Evolutionary conservation across 2,329 filamentous ascomycete genomes (phyloP), one percentile per base, ranked within the genome.

Genomic region (Fusarium torulosum): DNA sequence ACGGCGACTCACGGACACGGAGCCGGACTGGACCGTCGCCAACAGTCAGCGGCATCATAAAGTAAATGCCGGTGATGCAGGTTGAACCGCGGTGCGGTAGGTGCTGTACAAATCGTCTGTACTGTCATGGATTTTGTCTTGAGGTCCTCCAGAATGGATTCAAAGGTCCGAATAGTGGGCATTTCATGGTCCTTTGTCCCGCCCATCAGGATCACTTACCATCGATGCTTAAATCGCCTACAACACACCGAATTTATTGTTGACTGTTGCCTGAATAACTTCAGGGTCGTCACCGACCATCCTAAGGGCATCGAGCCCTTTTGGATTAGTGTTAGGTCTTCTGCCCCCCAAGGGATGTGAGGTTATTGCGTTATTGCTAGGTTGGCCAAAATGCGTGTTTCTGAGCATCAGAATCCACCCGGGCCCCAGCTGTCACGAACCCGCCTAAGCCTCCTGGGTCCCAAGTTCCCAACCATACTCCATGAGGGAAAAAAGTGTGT

Each of bases 391-490:
- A 43, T 53, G 53, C 57, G 60, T 53, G 41, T 46, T 62, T 71
- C 54, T 59, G 50, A 45, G 19, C 31, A 50, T 23, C 37, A 63
- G 57, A 55, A 71, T 52, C 66, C 68, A 66, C 70, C 44, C 29
- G 53, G 50, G 59, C 57, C 44, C 71, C 64, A 69, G 63, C 61
- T 72, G 69, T 62, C 71, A 72, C 63, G 60, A 67, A 67, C 47
- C 67, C 53, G 53, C 69, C 49, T n/a, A 63, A 62, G 64, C 53
- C 61, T 53, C 53, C 65, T 57, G 54, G 47, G 59, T 42, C 47
- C 25, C 25, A 25, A 25, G 25, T 25, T 25, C 25, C 8, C 38
- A 56, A 42, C 67, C 56, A 70, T 61, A 54, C 61, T 67, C 35
- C 49, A 64, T 69, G 42, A 45, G 55, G 66, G 25, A 58, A 57